A percentile compares a stretch with the other conserved stretches of the same genome.
phyloP scores from a whole-genome alignment of 139 green algal species.

The Gonium pectorale region DNA sequence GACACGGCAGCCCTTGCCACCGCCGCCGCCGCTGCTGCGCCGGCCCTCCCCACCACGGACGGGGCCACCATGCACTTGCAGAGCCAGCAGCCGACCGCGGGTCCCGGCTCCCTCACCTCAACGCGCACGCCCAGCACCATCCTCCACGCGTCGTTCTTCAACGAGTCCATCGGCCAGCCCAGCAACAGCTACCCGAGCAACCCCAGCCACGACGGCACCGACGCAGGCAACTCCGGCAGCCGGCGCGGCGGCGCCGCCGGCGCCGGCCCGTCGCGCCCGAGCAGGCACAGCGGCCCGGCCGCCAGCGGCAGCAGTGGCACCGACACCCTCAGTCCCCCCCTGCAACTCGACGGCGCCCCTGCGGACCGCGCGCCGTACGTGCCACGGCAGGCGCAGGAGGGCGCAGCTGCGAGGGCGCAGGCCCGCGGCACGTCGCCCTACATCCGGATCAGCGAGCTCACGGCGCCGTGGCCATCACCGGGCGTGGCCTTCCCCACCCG shows the following conservation, averaged over 20 bases:
- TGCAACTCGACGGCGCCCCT: not conserved
- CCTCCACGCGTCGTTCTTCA: constrained; percentile 5
- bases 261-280: no score
- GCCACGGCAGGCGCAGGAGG: no score
- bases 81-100: no score
- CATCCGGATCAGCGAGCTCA: constrained; percentile 15
- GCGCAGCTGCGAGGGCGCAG: not conserved
- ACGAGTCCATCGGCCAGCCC: not conserved
- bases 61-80: no score
- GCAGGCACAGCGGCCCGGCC: not conserved
- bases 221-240: not conserved
- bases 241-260: not conserved
- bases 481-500: no score
- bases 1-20: no score
- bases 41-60: no score
- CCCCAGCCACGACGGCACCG: not conserved
- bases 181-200: not conserved
- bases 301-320: not conserved
- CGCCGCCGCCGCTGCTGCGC: not conserved
- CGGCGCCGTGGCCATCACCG: not conserved
- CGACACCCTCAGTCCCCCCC: not conserved
- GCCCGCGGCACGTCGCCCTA: constrained; percentile 9
- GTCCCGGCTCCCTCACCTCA: not conserved
- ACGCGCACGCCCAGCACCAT: constrained; percentile 1
- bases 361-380: not conserved